phyloP scores from a whole-genome alignment of 2,329 filamentous ascomycete genomes.

The Raffaelea arxii region DNA sequence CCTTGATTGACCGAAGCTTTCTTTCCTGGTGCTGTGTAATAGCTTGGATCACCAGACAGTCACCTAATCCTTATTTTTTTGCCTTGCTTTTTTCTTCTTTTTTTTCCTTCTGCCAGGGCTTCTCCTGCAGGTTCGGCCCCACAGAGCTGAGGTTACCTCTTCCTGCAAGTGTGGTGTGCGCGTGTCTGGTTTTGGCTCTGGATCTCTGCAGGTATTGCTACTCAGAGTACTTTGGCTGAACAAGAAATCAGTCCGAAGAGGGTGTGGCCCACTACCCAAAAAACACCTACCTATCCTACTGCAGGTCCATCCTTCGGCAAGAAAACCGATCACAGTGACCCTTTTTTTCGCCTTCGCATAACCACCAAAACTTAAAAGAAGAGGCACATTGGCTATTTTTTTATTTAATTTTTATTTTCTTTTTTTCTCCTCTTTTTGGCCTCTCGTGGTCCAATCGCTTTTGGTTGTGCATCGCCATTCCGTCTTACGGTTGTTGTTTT shows the following conservation, averaged over 20 bases:
- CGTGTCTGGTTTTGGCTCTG: too few relatives aligned
- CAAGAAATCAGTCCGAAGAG: too few relatives aligned
- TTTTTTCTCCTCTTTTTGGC: not conserved
- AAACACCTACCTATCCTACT: not conserved
- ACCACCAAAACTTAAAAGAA: not conserved
- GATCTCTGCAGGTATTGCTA: too few relatives aligned
- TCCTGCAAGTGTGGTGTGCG: too few relatives aligned
- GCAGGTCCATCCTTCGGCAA: not conserved
- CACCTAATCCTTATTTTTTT: not conserved
- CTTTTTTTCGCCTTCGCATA: not conserved
- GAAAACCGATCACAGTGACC: not conserved
- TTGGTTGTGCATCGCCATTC: not conserved
- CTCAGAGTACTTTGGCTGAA: too few relatives aligned
- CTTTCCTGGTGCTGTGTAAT: too few relatives aligned
- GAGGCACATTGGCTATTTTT: not conserved
- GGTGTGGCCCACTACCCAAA: too few relatives aligned
- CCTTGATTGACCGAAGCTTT: too few relatives aligned
- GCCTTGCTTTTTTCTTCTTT: not conserved
- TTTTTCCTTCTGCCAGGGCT: not conserved
- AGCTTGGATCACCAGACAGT: too few relatives aligned
- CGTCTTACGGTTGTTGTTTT: not conserved
- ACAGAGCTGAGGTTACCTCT: not conserved
- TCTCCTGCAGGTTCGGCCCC: not conserved
- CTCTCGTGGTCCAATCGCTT: not conserved
- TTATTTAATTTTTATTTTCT: not conserved